Evolutionary conservation across 2,329 filamentous ascomycete species (phyloP), one percentile per base, ranked within the genome.

Genomic region (Penicillium occitanis): DNA sequence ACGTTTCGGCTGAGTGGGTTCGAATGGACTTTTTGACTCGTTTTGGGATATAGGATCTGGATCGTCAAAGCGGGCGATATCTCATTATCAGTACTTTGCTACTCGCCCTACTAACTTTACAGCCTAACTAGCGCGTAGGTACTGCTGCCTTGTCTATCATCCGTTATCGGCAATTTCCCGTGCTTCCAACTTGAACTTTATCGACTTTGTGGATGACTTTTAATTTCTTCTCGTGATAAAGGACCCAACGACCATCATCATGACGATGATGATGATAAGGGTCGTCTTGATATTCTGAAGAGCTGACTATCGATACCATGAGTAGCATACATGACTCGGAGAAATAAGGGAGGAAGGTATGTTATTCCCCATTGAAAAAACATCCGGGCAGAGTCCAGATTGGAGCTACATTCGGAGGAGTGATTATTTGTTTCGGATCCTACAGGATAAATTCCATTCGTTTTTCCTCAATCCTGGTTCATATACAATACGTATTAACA

Each of bases 11-110:
- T 50, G 30, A 63, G 60, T 50, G 59, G 59, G 22, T 55, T 61
- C 22, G 59, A 53, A 71, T 71, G 72, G 74, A 74, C 67, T 64
- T 75, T 72, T 75, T 75, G 71, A 75, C 74, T 71, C 61, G 63
- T 73, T 75, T 75, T 69, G 73, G 74, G 69, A 69, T 69, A 48
- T 64, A 42, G 44, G 55, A 65, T 65, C 63, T 65, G 68, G 58
- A 68, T 70, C 65, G 61, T 60, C 63, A 60, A 65, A 65, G 63
- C 48, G 63, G 42, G 42, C 53, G 63, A 50, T 46, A 30, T 30
- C 11, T 44, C 17, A 42, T 25, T 58, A 65, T 61, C 65, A 37
- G 65, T 19, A 44, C 37, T 44, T 44, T 28, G 37, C 33, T 22
- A 33, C 33, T 57, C 5, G n/a, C n/a, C n/a, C 6, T 42, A 33